A percentile compares a stretch with the other conserved stretches of the same genome.
phyloP scores from a whole-genome alignment of 1,139 yeast genomes.

The Candida tropicalis region DNA sequence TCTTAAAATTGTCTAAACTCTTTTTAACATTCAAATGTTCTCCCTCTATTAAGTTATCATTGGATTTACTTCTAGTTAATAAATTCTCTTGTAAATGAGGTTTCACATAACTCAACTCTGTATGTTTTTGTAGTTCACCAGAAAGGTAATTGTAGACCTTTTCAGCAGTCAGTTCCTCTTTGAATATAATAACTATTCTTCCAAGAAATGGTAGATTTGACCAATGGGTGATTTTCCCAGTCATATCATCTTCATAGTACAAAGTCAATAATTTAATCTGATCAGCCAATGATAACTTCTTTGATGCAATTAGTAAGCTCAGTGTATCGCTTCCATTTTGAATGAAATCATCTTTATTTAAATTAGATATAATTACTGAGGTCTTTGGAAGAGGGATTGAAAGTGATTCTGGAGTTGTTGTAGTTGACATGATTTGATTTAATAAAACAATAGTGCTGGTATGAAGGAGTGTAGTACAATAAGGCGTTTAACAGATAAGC shows the following conservation, averaged over 20 bases:
- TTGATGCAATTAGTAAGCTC: conserved; percentile 12
- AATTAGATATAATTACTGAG: conserved; percentile 41
- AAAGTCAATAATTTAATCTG: conserved; percentile 37
- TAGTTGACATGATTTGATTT: not conserved
- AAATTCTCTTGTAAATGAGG: conserved; percentile 47
- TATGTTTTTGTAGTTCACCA: conserved; percentile 4
- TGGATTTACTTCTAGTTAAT: conserved; percentile 40
- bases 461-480: too few species aligned
- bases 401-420: not conserved
- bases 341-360: conserved; percentile 35
- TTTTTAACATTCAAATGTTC: conserved; percentile 22
- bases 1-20: conserved; percentile 30
- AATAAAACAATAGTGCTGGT: too few species aligned
- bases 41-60: conserved; percentile 27
- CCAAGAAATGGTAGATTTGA: conserved; percentile 45
- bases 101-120: conserved; percentile 22
- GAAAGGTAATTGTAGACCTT: conserved; percentile 26
- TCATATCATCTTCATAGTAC: conserved; percentile 29
- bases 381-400: conserved; percentile 24
- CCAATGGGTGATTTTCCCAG: conserved; percentile 44
- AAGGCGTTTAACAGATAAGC: too few species aligned
- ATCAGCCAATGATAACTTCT: conserved; percentile 34
- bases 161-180: conserved; percentile 33
- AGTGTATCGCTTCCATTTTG: conserved; percentile 9
- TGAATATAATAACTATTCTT: conserved; percentile 44